Conservation (phyloP, 495 filamentous ascomycete genomes). For the Neurospora sp. region DNA sequence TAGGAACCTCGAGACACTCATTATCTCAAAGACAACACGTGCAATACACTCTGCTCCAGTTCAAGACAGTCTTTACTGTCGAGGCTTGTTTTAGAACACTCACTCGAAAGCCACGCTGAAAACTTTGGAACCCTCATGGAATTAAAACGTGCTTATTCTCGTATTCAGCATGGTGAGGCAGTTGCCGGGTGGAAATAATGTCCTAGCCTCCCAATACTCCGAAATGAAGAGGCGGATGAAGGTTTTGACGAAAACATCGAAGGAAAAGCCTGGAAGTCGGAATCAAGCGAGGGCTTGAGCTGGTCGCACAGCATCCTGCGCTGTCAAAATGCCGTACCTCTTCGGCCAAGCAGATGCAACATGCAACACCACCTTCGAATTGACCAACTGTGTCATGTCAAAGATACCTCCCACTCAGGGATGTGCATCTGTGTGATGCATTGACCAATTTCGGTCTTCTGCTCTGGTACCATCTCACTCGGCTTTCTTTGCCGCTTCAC, state of each 20-base stretch:
- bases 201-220: neutral
- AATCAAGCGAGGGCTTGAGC: neutral
- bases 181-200: neutral
- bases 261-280: neutral
- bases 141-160: neutral
- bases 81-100: neutral
- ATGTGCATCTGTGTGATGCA: slow-evolving; percentile 10
- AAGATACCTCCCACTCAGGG: neutral
- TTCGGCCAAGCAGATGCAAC: slow-evolving; percentile 9
- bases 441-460: slow-evolving; percentile 16
- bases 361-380: slow-evolving; percentile 2
- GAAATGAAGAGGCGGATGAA: neutral
- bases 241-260: neutral
- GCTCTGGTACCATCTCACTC: slow-evolving; percentile 28
- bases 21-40: slow-evolving; percentile 17
- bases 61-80: slow-evolving; percentile 12
- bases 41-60: slow-evolving; percentile 10
- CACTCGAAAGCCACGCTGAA: neutral
- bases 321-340: slow-evolving; percentile 23
- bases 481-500: slow-evolving; percentile 45
- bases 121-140: neutral
- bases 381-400: slow-evolving; percentile 4
- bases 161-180: neutral
- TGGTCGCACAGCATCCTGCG: slow-evolving; percentile 9
- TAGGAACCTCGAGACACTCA: slow-evolving; percentile 10